phyloP scores from a whole-genome alignment of 2,329 filamentous ascomycete genomes.

The Alternaria metachromatica region DNA sequence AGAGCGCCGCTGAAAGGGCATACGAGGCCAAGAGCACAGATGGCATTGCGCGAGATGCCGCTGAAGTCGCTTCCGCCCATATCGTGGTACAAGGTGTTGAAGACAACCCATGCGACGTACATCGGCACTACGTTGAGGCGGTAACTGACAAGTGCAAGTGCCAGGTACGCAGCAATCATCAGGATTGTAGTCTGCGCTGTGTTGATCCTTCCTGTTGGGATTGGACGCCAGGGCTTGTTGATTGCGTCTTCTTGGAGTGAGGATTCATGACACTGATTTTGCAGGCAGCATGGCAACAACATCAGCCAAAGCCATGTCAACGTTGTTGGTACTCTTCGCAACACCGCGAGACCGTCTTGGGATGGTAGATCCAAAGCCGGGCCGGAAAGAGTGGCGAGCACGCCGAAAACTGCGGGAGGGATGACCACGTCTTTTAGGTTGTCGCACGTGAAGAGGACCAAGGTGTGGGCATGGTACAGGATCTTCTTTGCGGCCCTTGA shows the following conservation, averaged over 20 bases:
- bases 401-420: slow-evolving; percentile 16
- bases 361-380: slow-evolving; percentile 10
- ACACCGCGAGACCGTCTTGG: slow-evolving; percentile 1
- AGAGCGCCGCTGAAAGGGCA: slow-evolving; percentile 39
- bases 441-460: slow-evolving; percentile 12
- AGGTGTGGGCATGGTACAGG: slow-evolving; percentile 4
- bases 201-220: slow-evolving; percentile 35
- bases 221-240: slow-evolving; percentile 52
- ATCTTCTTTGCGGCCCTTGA: not conserved
- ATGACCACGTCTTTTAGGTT: slow-evolving; percentile 17
- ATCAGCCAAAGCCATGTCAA: slow-evolving; percentile 45
- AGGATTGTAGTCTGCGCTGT: slow-evolving; percentile 21
- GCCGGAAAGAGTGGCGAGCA: slow-evolving; percentile 16
- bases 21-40: slow-evolving; percentile 39
- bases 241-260: slow-evolving; percentile 48
- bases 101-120: slow-evolving; percentile 21
- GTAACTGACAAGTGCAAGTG: slow-evolving; percentile 7
- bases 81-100: slow-evolving; percentile 43
- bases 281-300: slow-evolving; percentile 48
- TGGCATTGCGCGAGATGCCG: slow-evolving; percentile 36
- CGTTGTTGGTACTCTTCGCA: slow-evolving; percentile 5
- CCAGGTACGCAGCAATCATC: slow-evolving; percentile 1
- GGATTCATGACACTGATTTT: slow-evolving; percentile 47
- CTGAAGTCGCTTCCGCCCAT: slow-evolving; percentile 33
- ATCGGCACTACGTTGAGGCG: slow-evolving; percentile 9